Evolutionary conservation across 1,139 yeast species (phyloP).

Genomic region (Pichia kudriavzevii): DNA sequence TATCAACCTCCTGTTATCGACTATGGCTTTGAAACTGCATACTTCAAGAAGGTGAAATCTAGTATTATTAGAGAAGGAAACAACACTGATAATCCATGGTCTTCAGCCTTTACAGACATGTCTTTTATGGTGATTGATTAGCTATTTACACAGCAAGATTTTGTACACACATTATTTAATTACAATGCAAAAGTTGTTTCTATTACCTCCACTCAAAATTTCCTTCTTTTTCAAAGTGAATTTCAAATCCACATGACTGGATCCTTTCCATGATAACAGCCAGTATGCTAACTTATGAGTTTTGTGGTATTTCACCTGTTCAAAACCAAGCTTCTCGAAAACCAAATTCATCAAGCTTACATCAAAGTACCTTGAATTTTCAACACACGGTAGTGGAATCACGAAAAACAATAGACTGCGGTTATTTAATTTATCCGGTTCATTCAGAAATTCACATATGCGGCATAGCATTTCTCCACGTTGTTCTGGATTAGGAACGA

Average conservation of each 20-base stretch:
- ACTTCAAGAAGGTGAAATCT: conserved; percentile 25
- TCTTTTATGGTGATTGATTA: conserved; percentile 15
- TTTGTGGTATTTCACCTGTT: conserved; percentile 39
- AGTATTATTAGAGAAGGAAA: conserved; percentile 10
- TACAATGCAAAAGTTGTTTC: conserved; percentile 58
- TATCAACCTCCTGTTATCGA: conserved; percentile 28
- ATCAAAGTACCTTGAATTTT: conserved; percentile 73
- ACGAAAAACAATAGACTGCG: conserved; percentile 56
- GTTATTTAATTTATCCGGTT: conserved; percentile 23
- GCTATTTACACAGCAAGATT: background rate
- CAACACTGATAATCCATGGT: conserved; percentile 17
- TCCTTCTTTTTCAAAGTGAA: conserved; percentile 36
- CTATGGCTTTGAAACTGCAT: conserved; percentile 30
- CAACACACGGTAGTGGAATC: conserved; percentile 78
- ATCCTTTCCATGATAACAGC: conserved; percentile 48
- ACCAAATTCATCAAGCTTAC: conserved; percentile 32
- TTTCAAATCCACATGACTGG: conserved; percentile 8
- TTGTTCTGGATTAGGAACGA: conserved; percentile 63
- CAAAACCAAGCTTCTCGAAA: conserved; percentile 58
- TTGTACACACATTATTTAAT: conserved; percentile 2
- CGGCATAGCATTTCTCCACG: conserved; percentile 74
- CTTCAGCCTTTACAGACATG: conserved; percentile 22
- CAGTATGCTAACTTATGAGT: conserved; percentile 77
- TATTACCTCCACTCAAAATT: conserved; percentile 42
- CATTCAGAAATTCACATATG: conserved; percentile 49